These are phyloP conservation scores for Dichotomopilus funicola DNA, from an alignment of 2,329 filamentous ascomycete species.

Conservation along the genomic window DNA sequence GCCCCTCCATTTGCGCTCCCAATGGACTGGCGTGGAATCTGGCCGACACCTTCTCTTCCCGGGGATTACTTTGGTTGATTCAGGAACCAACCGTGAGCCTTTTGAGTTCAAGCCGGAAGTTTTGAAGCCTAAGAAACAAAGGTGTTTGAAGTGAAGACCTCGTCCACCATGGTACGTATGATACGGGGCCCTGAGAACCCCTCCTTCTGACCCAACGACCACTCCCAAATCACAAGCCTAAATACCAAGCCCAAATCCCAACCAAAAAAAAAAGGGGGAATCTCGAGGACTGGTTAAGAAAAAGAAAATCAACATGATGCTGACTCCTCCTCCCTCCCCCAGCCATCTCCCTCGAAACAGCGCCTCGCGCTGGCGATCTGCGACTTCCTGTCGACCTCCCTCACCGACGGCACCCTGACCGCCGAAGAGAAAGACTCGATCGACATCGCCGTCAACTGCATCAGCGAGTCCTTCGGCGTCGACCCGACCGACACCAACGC, in stretches of 20 bases:
- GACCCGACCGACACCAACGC: slow-evolving; percentile 71
- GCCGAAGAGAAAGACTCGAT: slow-evolving; percentile 88
- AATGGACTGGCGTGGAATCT: slow-evolving; percentile 19
- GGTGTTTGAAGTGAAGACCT: too few species aligned
- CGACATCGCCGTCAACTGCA: slow-evolving; percentile 90
- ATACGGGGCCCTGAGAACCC: too few species aligned
- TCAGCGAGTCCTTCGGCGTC: slow-evolving; percentile 91
- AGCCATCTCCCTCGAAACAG: slow-evolving; percentile 54
- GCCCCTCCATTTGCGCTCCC: slow-evolving; percentile 11
- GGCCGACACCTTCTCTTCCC: slow-evolving; percentile 12
- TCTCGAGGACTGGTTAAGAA: too few species aligned
- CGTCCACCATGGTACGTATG: slow-evolving; percentile 5
- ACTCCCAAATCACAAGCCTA: too few species aligned
- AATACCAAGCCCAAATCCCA: too few species aligned
- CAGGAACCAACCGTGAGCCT: not conserved
- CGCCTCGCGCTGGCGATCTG: slow-evolving; percentile 95
- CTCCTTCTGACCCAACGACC: too few species aligned
- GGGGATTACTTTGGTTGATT: slow-evolving; percentile 1
- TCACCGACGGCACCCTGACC: slow-evolving; percentile 80
- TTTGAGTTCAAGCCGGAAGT: not conserved
- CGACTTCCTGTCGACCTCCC: slow-evolving; percentile 81
- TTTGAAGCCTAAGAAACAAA: too few species aligned
- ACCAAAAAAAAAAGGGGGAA: too few species aligned
- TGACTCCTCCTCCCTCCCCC: too few species aligned
- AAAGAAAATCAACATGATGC: too few species aligned